Evolutionary conservation across 2,329 filamentous ascomycete species (phyloP).

Genomic region (Phyllosticta citriasiana): DNA sequence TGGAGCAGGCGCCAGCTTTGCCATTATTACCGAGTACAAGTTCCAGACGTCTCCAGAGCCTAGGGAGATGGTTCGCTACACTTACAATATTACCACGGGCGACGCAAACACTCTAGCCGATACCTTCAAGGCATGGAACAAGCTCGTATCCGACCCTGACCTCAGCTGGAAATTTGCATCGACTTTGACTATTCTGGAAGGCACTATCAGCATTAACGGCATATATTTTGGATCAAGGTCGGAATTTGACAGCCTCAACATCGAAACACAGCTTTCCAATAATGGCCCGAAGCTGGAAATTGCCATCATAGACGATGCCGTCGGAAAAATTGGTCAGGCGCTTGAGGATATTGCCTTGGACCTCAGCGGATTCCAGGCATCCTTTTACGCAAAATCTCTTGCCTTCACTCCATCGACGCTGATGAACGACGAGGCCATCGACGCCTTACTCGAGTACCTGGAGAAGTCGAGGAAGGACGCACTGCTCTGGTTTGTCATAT

Average conservation of each 20-base stretch:
- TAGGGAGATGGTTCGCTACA: slow-evolving; percentile 22
- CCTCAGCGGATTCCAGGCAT: slow-evolving; percentile 20
- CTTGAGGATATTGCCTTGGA: slow-evolving; percentile 22
- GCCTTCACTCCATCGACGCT: slow-evolving; percentile 24
- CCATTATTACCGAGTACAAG: slow-evolving; percentile 32
- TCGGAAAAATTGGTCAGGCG: slow-evolving; percentile 25
- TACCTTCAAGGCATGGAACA: slow-evolving; percentile 27
- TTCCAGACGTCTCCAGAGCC: slow-evolving; percentile 27
- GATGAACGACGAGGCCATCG: slow-evolving; percentile 20
- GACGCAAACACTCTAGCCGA: slow-evolving; percentile 17
- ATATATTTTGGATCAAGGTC: slow-evolving; percentile 24
- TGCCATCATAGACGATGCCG: slow-evolving; percentile 22
- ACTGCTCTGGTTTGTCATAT: slow-evolving; percentile 25
- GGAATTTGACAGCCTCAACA: slow-evolving; percentile 26
- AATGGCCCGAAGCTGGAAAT: slow-evolving; percentile 14
- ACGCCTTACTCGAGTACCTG: slow-evolving; percentile 24
- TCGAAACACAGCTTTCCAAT: slow-evolving; percentile 18
- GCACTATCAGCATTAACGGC: slow-evolving; percentile 23
- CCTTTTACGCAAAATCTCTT: slow-evolving; percentile 28
- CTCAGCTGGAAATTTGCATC: slow-evolving; percentile 25
- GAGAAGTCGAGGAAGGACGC: slow-evolving; percentile 23
- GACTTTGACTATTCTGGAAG: slow-evolving; percentile 23
- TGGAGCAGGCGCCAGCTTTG: slow-evolving; percentile 34
- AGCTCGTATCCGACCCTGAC: slow-evolving; percentile 21
- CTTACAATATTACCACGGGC: slow-evolving; percentile 22